These are phyloP conservation scores for Aurifilum marmelostoma DNA, from an alignment of 2,329 filamentous ascomycete genomes.

Conservation along the genomic window DNA sequence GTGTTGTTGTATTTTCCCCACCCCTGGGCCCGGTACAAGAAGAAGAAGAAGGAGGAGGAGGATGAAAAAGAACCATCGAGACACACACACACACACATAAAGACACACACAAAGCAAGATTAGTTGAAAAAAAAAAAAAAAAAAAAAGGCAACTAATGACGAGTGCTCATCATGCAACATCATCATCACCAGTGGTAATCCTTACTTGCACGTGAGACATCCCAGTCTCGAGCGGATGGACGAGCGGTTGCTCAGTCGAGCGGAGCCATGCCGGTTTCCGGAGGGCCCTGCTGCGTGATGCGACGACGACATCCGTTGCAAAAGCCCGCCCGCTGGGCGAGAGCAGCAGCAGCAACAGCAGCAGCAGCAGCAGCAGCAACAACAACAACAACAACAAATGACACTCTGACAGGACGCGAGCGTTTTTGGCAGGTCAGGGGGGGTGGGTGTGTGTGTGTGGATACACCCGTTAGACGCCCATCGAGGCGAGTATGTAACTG, in stretches of 20 bases:
- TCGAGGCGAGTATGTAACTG: neutral
- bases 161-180: neutral
- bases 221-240: conserved; percentile 42
- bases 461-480: conserved; percentile 4
- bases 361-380: neutral
- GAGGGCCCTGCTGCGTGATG: neutral
- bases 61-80: too few species aligned
- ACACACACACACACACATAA: too few species aligned
- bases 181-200: conserved; percentile 17
- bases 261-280: conserved; percentile 1
- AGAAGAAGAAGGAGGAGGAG: neutral
- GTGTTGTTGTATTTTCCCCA: neutral
- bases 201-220: conserved; percentile 52
- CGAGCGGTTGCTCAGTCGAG: conserved; percentile 17
- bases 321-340: neutral
- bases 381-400: neutral
- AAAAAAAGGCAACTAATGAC: neutral
- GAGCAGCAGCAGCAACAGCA: neutral
- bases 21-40: neutral
- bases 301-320: conserved; percentile 15
- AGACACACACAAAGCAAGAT: too few species aligned
- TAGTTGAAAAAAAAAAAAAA: too few species aligned
- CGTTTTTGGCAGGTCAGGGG: neutral
- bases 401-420: neutral
- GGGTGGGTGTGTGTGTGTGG: conserved; percentile 1